These are phyloP conservation scores for Rosa lucieae DNA, from an alignment of 306 rosid genomes.

Conservation along the genomic window DNA sequence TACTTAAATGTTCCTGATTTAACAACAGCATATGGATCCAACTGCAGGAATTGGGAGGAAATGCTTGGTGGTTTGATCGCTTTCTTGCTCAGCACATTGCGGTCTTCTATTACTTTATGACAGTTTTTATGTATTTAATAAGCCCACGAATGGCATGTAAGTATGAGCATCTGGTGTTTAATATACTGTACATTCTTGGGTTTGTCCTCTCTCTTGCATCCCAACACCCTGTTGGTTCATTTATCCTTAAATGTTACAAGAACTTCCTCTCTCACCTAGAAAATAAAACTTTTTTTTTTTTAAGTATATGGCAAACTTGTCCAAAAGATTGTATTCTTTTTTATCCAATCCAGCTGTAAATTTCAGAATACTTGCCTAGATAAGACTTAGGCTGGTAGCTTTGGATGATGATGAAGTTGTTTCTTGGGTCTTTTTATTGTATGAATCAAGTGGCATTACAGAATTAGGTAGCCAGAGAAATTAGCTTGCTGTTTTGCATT, in stretches of 20 bases:
- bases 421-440: not conserved
- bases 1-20: constrained; percentile 2
- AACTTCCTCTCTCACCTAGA: not conserved
- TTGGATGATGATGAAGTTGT: not conserved
- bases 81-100: constrained; percentile 98
- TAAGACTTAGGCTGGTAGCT: not conserved
- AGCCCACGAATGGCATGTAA: constrained; percentile 99
- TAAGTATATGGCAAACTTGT: not conserved
- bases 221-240: constrained; percentile 6
- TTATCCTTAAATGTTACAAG: constrained; percentile 8
- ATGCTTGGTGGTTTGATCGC: constrained; percentile 95
- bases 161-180: constrained; percentile 35
- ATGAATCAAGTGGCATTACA: not conserved
- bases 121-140: constrained; percentile 66
- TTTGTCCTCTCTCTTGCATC: not conserved
- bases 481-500: constrained; percentile 16
- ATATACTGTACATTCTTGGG: constrained; percentile 10
- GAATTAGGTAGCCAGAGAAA: constrained; percentile 8
- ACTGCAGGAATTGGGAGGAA: constrained; percentile 96
- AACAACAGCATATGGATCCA: constrained; percentile 20
- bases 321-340: not conserved
- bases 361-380: not conserved
- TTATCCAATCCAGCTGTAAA: not conserved
- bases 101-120: constrained; percentile 73
- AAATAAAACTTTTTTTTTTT: not conserved